Evolutionary conservation across 345 rosid genomes (phyloP).

Genomic region (Iberis pinnata): DNA sequence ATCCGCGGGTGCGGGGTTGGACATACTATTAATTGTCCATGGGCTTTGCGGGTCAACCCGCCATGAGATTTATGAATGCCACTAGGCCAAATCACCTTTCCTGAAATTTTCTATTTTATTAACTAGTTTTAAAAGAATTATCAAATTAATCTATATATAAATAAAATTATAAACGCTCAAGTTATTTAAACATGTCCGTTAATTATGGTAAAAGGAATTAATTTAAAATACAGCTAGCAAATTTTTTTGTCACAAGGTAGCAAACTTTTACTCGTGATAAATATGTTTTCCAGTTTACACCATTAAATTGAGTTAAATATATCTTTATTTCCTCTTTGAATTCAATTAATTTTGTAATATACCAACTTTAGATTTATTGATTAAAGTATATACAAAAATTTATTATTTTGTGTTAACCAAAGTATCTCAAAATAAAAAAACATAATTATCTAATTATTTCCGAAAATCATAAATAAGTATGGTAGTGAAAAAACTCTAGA

Average conservation of each 20-base stretch:
- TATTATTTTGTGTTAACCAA: neutral
- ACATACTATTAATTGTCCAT: no score
- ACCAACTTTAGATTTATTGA: neutral
- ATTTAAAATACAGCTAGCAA: neutral
- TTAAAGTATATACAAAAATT: neutral
- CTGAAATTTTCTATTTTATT: neutral
- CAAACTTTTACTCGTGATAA: neutral
- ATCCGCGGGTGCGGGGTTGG: no score
- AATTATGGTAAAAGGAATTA: slow-evolving; percentile 7
- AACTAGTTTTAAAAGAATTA: neutral
- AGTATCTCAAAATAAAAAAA: neutral
- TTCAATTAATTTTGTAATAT: neutral
- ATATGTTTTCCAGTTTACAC: neutral
- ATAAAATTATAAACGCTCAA: neutral
- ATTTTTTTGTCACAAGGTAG: neutral
- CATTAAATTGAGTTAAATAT: neutral
- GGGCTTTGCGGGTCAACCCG: no score
- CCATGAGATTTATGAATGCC: no score
- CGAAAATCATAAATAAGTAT: neutral
- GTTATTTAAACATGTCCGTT: neutral
- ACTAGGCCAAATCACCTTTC: no score
- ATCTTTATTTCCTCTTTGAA: neutral
- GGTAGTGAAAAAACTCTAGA: neutral
- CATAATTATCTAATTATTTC: neutral
- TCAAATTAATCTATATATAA: neutral